Evolutionary conservation across 345 rosid genomes (phyloP).

Genomic region (Pugionium cornutum): DNA sequence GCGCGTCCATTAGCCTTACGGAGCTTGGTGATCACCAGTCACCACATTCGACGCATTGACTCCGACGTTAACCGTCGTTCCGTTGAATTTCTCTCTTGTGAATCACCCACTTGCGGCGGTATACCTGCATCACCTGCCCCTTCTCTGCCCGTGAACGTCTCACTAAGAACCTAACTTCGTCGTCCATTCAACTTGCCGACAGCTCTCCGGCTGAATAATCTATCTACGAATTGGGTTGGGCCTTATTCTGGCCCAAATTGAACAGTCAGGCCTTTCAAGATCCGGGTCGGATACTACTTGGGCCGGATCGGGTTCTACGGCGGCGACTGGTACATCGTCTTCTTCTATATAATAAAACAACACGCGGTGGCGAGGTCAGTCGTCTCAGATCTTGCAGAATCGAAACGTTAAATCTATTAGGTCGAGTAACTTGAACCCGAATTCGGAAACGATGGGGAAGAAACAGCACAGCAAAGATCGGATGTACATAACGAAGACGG

Average conservation of each 20-base stretch:
- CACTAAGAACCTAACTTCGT: slow-evolving; percentile 71
- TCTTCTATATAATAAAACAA: neutral
- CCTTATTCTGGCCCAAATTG: neutral
- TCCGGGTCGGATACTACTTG: slow-evolving; percentile 2
- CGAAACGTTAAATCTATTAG: neutral
- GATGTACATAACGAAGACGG: slow-evolving; percentile 94
- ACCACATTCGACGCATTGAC: slow-evolving; percentile 62
- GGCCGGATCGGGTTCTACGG: slow-evolving; percentile 10
- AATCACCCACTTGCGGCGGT: slow-evolving; percentile 73
- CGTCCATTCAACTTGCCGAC: slow-evolving; percentile 51
- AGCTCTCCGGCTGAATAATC: neutral
- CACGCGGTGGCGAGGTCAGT: slow-evolving; percentile 23
- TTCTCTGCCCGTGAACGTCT: slow-evolving; percentile 70
- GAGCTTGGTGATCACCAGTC: no score
- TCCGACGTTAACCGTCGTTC: slow-evolving; percentile 70
- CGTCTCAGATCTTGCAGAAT: slow-evolving; percentile 22
- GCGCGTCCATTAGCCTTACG: slow-evolving; percentile 73
- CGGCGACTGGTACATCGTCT: slow-evolving; percentile 8
- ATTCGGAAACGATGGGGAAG: slow-evolving; percentile 66
- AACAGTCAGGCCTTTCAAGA: neutral
- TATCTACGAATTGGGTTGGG: neutral
- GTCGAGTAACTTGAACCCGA: neutral
- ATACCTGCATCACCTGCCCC: slow-evolving; percentile 69
- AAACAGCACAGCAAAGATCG: slow-evolving; percentile 97
- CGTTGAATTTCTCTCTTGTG: slow-evolving; percentile 78